Conservation (phyloP, 352 stramenopile genomes). For the Globisporangium splendens region DNA sequence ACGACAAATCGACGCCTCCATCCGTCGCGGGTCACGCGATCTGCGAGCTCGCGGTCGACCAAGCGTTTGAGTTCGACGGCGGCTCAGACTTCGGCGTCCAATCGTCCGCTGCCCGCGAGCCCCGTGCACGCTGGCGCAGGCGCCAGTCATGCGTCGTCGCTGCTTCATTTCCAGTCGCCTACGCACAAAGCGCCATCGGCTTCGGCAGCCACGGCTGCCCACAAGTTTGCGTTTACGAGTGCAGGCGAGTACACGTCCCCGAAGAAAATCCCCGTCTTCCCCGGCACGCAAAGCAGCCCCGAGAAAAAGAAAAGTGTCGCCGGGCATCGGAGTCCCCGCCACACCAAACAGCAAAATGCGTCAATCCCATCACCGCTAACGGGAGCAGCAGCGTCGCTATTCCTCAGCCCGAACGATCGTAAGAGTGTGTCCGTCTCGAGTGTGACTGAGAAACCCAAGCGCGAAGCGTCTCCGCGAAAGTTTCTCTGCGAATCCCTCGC, state of each 20-base stretch:
- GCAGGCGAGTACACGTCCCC: constrained; percentile 65
- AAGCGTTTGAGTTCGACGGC: constrained; percentile 70
- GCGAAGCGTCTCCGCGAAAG: constrained; percentile 57
- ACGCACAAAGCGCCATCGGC: neutral
- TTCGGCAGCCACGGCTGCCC: constrained; percentile 12
- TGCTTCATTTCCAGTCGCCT: constrained; percentile 16
- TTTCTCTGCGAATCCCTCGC: constrained; percentile 57
- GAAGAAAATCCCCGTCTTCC: constrained; percentile 76
- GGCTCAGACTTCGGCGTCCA: constrained; percentile 65
- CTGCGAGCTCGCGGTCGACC: constrained; percentile 44
- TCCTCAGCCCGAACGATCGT: too few relatives aligned
- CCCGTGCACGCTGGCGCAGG: constrained; percentile 1
- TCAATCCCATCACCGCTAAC: neutral
- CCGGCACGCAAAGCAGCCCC: constrained; percentile 52
- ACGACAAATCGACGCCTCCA: too few relatives aligned
- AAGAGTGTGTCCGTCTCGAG: neutral
- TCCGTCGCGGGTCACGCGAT: constrained; percentile 3
- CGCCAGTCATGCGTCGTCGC: neutral
- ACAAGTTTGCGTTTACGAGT: constrained; percentile 73
- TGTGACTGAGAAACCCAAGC: constrained; percentile 30
- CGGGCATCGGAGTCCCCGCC: too few relatives aligned
- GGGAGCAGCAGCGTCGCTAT: neutral
- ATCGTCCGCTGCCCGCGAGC: constrained; percentile 44
- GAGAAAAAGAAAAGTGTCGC: constrained; percentile 31
- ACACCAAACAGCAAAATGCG: constrained; percentile 7